phyloP scores from a whole-genome alignment of 805 yeast species.

The Yarrowia hollandica region DNA sequence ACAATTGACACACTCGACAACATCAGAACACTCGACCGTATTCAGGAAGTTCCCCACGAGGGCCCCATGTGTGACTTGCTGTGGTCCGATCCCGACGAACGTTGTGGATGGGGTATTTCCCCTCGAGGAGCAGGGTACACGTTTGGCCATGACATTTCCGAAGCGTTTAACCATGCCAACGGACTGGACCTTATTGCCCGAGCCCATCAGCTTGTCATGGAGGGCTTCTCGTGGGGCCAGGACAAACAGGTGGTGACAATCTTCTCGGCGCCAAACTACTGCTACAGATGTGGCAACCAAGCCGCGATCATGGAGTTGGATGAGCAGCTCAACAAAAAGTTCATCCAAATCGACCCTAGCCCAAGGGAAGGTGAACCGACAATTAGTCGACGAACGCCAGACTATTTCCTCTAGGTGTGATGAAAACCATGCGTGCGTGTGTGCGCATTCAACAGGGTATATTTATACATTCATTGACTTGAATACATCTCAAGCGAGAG shows the following conservation, averaged over 20 bases:
- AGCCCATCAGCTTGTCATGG: slow-evolving; percentile 98
- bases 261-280: slow-evolving; percentile 93
- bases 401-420: slow-evolving; percentile 73
- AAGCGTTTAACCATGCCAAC: slow-evolving; percentile 92
- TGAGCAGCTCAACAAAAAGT: slow-evolving; percentile 84
- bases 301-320: slow-evolving; percentile 98
- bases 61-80: slow-evolving; percentile 97
- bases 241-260: slow-evolving; percentile 92
- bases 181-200: slow-evolving; percentile 84
- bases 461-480: slow-evolving; percentile 22
- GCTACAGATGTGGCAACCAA: slow-evolving; percentile 97
- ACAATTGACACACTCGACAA: slow-evolving; percentile 95
- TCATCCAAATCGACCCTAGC: slow-evolving; percentile 88
- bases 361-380: slow-evolving; percentile 97
- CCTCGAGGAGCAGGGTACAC: slow-evolving; percentile 99
- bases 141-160: slow-evolving; percentile 94
- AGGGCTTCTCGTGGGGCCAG: slow-evolving; percentile 94
- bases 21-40: slow-evolving; percentile 86
- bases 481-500: too few relatives aligned
- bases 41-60: slow-evolving; percentile 97
- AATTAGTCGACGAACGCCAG: slow-evolving; percentile 91
- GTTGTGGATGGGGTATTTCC: slow-evolving; percentile 97
- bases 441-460: neutral
- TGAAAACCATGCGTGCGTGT: neutral
- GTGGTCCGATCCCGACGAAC: slow-evolving; percentile 97